Percentiles rank a stretch among this genome's conserved stretches.
Evolutionary conservation across 495 filamentous ascomycete species (phyloP).

Genomic region (Massariosphaeria phaeospora): DNA sequence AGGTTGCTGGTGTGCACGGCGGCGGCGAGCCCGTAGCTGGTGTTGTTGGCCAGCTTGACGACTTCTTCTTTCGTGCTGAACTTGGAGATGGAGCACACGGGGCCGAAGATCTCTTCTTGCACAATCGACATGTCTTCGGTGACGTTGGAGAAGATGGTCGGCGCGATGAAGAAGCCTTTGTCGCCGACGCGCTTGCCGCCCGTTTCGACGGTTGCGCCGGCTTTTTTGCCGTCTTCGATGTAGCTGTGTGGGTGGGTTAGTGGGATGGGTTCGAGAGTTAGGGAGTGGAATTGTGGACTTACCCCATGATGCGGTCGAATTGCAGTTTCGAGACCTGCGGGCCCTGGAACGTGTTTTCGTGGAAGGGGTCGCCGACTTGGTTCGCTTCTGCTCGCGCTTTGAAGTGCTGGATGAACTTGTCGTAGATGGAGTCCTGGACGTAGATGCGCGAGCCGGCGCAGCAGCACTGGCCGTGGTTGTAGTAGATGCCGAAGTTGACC

Average conservation of each 20-base stretch:
- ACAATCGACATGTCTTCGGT: conserved; percentile 92
- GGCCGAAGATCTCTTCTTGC: conserved; percentile 98
- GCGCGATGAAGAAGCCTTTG: conserved; percentile 96
- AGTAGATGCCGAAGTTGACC: conserved; percentile 99
- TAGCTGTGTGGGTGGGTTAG: conserved; percentile 50
- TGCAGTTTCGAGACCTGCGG: conserved; percentile 93
- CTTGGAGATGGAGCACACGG: conserved; percentile 89
- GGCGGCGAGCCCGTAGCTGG: conserved; percentile 74
- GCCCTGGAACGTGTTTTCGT: conserved; percentile 85
- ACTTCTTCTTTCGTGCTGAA: conserved; percentile 86
- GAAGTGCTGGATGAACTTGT: conserved; percentile 85
- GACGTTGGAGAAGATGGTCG: conserved; percentile 93
- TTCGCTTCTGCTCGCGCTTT: conserved; percentile 79
- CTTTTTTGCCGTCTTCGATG: conserved; percentile 83
- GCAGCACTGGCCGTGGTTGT: conserved; percentile 98
- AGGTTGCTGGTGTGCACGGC: conserved; percentile 90
- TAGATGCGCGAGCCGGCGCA: conserved; percentile 94
- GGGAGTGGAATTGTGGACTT: conserved; percentile 29
- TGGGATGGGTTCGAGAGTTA: neutral
- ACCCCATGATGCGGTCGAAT: conserved; percentile 94
- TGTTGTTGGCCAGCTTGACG: conserved; percentile 74
- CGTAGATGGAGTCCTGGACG: conserved; percentile 93
- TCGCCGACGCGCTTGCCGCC: conserved; percentile 86
- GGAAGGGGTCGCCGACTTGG: conserved; percentile 90
- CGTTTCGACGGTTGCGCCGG: conserved; percentile 75